phyloP scores from a whole-genome alignment of 495 filamentous ascomycete species.

The Neurospora sp. region DNA sequence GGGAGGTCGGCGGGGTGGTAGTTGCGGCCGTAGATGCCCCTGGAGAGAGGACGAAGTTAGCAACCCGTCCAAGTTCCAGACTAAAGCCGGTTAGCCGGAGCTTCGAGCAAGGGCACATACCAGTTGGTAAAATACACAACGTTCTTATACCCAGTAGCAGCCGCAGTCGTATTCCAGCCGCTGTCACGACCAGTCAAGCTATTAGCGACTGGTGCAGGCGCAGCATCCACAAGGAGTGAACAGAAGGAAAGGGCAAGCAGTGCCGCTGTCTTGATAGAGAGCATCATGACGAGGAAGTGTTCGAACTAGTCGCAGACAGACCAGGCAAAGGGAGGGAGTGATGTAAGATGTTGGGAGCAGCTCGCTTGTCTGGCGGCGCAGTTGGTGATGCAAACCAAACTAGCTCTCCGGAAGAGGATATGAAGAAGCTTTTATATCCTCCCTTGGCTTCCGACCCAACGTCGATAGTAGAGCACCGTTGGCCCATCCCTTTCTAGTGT shows the following conservation, averaged over 20 bases:
- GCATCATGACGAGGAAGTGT: not conserved
- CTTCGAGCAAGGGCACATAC: constrained; percentile 8
- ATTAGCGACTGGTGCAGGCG: not conserved
- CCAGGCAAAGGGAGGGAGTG: not conserved
- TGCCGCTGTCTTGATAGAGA: not conserved
- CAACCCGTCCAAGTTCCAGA: too few species aligned
- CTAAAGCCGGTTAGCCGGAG: too few species aligned
- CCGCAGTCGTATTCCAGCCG: not conserved
- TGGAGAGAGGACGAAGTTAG: constrained; percentile 1
- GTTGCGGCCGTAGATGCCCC: constrained; percentile 79
- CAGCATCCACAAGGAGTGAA: constrained; percentile 1
- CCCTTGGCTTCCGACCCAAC: not conserved
- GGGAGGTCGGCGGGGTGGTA: constrained; percentile 76
- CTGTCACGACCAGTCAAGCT: not conserved
- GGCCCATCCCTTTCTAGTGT: not conserved
- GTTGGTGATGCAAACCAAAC: not conserved
- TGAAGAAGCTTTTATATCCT: not conserved
- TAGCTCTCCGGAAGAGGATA: not conserved
- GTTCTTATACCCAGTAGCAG: constrained; percentile 26
- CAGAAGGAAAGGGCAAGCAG: constrained; percentile 12
- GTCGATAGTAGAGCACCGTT: not conserved
- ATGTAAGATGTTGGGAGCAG: not conserved
- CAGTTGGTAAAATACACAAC: constrained; percentile 41
- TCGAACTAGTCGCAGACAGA: not conserved
- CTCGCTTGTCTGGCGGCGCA: not conserved